Conservation (phyloP, 2,329 filamentous ascomycete genomes). For the Paramyrothecium sp. region DNA sequence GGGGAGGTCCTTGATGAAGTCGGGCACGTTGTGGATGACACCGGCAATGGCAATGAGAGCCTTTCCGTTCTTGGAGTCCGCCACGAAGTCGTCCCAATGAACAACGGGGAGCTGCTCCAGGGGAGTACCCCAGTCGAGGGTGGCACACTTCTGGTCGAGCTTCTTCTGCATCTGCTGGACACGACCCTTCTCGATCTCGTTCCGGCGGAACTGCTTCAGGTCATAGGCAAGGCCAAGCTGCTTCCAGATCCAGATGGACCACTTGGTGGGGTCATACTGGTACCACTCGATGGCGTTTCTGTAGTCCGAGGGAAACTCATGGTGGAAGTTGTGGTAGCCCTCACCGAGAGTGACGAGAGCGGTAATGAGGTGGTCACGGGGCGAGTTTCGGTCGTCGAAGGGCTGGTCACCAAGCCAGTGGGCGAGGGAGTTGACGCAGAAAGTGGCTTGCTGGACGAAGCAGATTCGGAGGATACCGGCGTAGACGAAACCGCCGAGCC, state of each 20-base stretch:
- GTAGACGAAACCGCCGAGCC: conserved; percentile 77
- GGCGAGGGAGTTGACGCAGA: no score
- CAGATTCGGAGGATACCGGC: no score
- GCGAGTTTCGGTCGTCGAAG: no score
- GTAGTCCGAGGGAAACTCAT: no score
- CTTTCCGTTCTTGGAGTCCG: conserved; percentile 72
- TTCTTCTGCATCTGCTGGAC: no score
- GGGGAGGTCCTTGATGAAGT: conserved; percentile 85
- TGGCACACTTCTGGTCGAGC: conserved; percentile 80
- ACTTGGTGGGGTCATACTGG: no score
- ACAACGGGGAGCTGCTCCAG: conserved; percentile 84
- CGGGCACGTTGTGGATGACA: conserved; percentile 79
- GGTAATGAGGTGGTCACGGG: no score
- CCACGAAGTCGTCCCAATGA: conserved; percentile 82
- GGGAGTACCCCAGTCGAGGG: conserved; percentile 82
- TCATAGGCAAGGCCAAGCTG: conserved; percentile 80
- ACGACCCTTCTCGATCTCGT: conserved; percentile 92
- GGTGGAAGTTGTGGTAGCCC: no score
- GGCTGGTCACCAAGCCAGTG: no score
- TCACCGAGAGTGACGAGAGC: no score
- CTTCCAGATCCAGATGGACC: conserved; percentile 83
- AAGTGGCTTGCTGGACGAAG: no score
- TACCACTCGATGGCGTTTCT: no score
- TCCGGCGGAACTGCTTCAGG: conserved; percentile 86
- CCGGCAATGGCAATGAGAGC: conserved; percentile 76